Conservation (phyloP, 179 eudicot genomes). For the Beta corolliflora region DNA sequence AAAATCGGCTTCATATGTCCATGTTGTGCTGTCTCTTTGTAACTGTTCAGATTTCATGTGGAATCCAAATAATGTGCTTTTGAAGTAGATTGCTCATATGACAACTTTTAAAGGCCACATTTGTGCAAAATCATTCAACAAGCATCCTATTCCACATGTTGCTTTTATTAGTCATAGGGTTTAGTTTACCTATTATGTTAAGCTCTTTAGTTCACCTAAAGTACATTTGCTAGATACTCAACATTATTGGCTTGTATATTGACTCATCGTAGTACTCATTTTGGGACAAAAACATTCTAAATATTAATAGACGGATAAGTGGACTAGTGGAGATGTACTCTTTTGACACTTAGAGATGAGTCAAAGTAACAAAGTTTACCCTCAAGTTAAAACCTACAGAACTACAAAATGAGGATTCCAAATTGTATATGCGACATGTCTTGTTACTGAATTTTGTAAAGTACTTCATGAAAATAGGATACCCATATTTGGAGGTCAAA, state of each 20-base stretch:
- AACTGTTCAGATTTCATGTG: background rate
- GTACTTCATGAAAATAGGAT: too few species aligned
- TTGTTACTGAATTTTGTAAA: too few species aligned
- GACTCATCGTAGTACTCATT: background rate
- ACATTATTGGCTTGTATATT: background rate
- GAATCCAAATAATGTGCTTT: background rate
- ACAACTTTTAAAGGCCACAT: background rate
- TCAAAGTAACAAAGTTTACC: background rate
- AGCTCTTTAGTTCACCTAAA: background rate
- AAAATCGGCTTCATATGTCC: background rate
- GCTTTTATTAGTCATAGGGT: background rate
- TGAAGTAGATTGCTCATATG: background rate
- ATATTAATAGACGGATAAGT: background rate
- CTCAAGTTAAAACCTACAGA: background rate
- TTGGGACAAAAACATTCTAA: background rate
- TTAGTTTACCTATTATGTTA: background rate
- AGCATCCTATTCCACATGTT: background rate
- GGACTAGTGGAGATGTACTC: background rate
- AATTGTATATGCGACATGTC: too few species aligned
- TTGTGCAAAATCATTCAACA: background rate
- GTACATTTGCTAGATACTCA: background rate
- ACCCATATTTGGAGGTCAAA: too few species aligned
- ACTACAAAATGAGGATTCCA: too few species aligned
- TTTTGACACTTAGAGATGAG: background rate
- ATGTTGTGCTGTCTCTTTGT: background rate